Percentiles rank a stretch among this genome's conserved stretches.
phyloP scores from a whole-genome alignment of 1,139 yeast species.

The Geotrichum bryndzae region DNA sequence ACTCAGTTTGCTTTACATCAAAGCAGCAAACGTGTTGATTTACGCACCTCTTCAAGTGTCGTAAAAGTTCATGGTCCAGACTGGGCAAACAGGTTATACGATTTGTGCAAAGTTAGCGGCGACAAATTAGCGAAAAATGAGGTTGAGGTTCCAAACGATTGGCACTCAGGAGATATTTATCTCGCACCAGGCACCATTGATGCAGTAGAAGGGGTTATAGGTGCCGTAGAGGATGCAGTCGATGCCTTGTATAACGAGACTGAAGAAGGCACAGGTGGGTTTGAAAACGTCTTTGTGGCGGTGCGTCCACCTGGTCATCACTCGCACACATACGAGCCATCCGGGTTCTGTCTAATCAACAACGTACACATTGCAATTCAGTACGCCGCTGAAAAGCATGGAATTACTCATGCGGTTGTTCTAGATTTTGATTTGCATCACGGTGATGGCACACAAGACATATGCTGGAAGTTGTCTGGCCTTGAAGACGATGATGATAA shows the following conservation, averaged over 20 bases:
- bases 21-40: constrained; percentile 44
- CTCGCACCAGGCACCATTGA: constrained; percentile 59
- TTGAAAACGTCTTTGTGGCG: constrained; percentile 59
- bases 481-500: constrained; percentile 38
- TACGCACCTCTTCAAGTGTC: constrained; percentile 53
- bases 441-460: constrained; percentile 90
- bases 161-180: constrained; percentile 85
- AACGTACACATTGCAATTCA: constrained; percentile 80
- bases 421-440: constrained; percentile 83
- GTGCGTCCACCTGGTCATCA: constrained; percentile 89
- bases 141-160: constrained; percentile 70
- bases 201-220: constrained; percentile 75
- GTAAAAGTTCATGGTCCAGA: constrained; percentile 64
- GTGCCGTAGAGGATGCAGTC: constrained; percentile 69
- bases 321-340: constrained; percentile 76
- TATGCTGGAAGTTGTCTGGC: constrained; percentile 77
- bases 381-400: constrained; percentile 61
- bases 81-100: constrained; percentile 62
- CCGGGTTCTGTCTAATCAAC: constrained; percentile 81
- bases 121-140: constrained; percentile 50
- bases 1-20: constrained; percentile 50
- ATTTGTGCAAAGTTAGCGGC: constrained; percentile 55
- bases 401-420: constrained; percentile 74
- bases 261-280: constrained; percentile 32
- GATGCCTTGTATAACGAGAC: constrained; percentile 46